phyloP scores from a whole-genome alignment of 1,284 basidiomycete species.

The Neotropicomus parvogracilis region DNA sequence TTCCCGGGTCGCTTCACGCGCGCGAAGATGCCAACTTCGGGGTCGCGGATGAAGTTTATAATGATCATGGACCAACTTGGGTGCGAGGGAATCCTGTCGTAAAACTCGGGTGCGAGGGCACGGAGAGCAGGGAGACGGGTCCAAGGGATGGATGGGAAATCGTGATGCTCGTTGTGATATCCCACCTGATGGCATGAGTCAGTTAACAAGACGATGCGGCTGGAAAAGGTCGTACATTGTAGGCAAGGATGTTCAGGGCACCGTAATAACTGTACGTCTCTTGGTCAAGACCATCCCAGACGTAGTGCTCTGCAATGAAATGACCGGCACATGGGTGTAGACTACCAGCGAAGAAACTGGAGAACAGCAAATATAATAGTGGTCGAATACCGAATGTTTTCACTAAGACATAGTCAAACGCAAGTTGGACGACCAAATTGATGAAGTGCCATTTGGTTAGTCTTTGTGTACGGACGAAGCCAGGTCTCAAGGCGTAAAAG shows the following conservation, averaged over 20 bases:
- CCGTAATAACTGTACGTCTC: slow-evolving; percentile 99
- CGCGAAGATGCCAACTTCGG: slow-evolving; percentile 73
- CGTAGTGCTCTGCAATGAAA: slow-evolving; percentile 96
- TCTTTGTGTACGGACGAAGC: slow-evolving; percentile 85
- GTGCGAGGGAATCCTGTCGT: slow-evolving; percentile 85
- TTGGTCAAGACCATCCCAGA: slow-evolving; percentile 86
- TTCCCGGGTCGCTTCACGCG: slow-evolving; percentile 44
- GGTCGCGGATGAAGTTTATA: slow-evolving; percentile 89
- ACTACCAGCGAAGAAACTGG: slow-evolving; percentile 92
- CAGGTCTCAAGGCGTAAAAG: slow-evolving; percentile 95
- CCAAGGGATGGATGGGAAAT: slow-evolving; percentile 96
- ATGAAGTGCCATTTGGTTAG: slow-evolving; percentile 82
- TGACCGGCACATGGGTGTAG: slow-evolving; percentile 95
- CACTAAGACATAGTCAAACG: slow-evolving; percentile 72
- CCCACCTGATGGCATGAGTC: slow-evolving; percentile 64
- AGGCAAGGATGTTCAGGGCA: slow-evolving; percentile 85
- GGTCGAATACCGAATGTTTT: slow-evolving; percentile 58
- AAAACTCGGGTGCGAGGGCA: slow-evolving; percentile 87
- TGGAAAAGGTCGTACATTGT: slow-evolving; percentile 66
- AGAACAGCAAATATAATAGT: slow-evolving; percentile 80
- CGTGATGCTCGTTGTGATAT: slow-evolving; percentile 99
- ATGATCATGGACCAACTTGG: slow-evolving; percentile 94
- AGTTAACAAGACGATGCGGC: neutral
- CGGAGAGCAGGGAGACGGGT: slow-evolving; percentile 86
- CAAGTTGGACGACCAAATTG: slow-evolving; percentile 71